Conservation (phyloP, 1,139 yeast genomes). For the Lodderomyces parapsilosis region DNA sequence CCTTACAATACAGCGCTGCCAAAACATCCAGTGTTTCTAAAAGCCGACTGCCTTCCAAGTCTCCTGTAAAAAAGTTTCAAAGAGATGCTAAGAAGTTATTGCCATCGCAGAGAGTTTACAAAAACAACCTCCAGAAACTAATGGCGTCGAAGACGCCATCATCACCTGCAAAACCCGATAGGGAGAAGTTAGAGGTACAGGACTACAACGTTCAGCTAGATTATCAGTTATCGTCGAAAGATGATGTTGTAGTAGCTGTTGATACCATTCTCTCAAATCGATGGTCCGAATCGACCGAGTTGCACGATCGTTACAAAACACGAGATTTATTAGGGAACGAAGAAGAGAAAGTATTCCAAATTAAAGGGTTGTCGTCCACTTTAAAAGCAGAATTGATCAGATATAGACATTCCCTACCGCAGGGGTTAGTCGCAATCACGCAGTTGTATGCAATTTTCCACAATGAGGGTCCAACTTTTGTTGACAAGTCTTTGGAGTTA, state of each 20-base stretch:
- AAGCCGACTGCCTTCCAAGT: conserved; percentile 16
- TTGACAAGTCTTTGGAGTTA: conserved; percentile 40
- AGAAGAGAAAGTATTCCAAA: conserved; percentile 30
- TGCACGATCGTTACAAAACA: conserved; percentile 24
- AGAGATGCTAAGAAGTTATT: conserved; percentile 23
- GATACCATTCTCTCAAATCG: conserved; percentile 34
- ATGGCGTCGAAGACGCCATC: conserved; percentile 2
- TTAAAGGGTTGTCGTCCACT: conserved; percentile 33
- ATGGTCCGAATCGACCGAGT: conserved; percentile 37
- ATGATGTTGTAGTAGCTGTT: conserved; percentile 35
- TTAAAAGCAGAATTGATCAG: conserved; percentile 40
- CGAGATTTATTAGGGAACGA: conserved; percentile 16
- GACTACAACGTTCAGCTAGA: conserved; percentile 44
- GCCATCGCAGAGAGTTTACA: conserved; percentile 27
- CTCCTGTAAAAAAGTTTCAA: conserved; percentile 25
- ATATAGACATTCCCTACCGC: conserved; percentile 34
- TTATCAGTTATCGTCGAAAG: conserved; percentile 30
- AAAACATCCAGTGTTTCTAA: conserved; percentile 33
- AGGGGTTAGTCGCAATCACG: conserved; percentile 35
- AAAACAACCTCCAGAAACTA: conserved; percentile 16
- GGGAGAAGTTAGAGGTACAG: conserved; percentile 19
- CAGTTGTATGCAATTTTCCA: conserved; percentile 44
- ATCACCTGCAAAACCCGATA: conserved; percentile 8
- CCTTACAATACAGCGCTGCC: conserved; percentile 40
- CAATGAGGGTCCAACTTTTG: conserved; percentile 41